These are phyloP conservation scores for Thielaviopsis musarum DNA, from an alignment of 2,329 filamentous ascomycete genomes.

Conservation along the genomic window DNA sequence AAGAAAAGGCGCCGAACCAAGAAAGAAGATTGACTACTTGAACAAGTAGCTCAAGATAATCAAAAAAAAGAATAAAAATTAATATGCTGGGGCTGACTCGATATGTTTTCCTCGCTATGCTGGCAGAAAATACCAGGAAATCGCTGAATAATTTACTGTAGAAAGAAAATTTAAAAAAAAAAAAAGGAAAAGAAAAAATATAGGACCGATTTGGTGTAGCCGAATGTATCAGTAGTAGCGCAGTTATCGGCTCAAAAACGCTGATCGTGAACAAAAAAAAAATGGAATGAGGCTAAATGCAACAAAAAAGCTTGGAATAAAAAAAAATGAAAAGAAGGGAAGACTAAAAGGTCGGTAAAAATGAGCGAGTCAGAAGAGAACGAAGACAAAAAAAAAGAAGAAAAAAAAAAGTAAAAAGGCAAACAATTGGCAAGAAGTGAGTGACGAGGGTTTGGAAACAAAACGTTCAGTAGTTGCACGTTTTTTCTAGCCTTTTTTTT, in stretches of 20 bases:
- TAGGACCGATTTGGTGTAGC: neutral
- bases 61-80: neutral
- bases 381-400: neutral
- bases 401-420: neutral
- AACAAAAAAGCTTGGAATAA: neutral
- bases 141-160: neutral
- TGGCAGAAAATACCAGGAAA: neutral
- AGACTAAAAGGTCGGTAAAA: neutral
- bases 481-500: neutral
- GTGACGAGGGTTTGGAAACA: neutral
- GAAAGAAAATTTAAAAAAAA: neutral
- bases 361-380: neutral
- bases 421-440: neutral
- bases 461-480: neutral
- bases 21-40: neutral
- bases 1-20: too few relatives aligned
- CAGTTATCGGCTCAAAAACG: neutral
- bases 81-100: neutral
- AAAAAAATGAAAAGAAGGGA: neutral
- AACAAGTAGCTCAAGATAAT: neutral
- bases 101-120: neutral
- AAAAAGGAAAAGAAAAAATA: constrained; percentile 2
- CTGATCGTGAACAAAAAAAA: neutral
- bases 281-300: neutral
- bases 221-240: neutral